These are phyloP conservation scores for Orychophragmus violaceus DNA, from an alignment of 345 rosid species.

Conservation along the genomic window DNA sequence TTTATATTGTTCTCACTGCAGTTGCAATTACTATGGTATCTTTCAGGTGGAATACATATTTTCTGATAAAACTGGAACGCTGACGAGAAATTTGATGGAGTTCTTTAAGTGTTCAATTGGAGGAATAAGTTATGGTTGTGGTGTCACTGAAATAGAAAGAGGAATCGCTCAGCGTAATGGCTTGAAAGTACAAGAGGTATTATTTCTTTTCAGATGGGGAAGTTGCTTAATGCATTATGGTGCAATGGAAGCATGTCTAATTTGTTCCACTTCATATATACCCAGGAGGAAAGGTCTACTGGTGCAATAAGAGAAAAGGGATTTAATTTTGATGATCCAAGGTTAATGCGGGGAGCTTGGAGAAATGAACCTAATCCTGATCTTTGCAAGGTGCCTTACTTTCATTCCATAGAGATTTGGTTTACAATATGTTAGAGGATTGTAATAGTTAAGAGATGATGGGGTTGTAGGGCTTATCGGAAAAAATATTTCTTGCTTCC, in stretches of 20 bases:
- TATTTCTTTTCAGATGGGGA: slow-evolving; percentile 10
- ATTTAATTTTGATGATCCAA: slow-evolving; percentile 89
- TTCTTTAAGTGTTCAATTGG: slow-evolving; percentile 99
- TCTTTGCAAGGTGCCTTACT: slow-evolving; percentile 68
- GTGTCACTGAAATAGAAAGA: slow-evolving; percentile 87
- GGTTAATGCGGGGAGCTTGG: slow-evolving; percentile 97
- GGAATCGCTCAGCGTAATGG: slow-evolving; percentile 73
- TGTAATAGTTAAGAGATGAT: neutral
- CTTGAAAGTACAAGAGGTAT: slow-evolving; percentile 65
- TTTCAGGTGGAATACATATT: slow-evolving; percentile 94
- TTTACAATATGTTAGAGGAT: neutral
- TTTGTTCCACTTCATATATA: slow-evolving; percentile 12
- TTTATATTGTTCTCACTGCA: slow-evolving; percentile 6
- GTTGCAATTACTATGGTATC: slow-evolving; percentile 1
- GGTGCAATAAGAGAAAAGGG: slow-evolving; percentile 70
- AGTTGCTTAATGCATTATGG: slow-evolving; percentile 8
- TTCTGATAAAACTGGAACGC: slow-evolving; percentile 99
- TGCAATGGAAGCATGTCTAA: slow-evolving; percentile 14
- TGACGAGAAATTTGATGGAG: slow-evolving; percentile 98
- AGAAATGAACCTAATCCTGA: slow-evolving; percentile 93
- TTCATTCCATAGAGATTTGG: slow-evolving; percentile 5
- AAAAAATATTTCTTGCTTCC: neutral
- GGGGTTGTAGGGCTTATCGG: slow-evolving; percentile 1
- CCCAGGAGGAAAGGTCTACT: slow-evolving; percentile 46
- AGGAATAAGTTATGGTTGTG: slow-evolving; percentile 88